These are phyloP conservation scores for Austropuccinia psidii DNA, from an alignment of 1,284 basidiomycete genomes.

Conservation along the genomic window DNA sequence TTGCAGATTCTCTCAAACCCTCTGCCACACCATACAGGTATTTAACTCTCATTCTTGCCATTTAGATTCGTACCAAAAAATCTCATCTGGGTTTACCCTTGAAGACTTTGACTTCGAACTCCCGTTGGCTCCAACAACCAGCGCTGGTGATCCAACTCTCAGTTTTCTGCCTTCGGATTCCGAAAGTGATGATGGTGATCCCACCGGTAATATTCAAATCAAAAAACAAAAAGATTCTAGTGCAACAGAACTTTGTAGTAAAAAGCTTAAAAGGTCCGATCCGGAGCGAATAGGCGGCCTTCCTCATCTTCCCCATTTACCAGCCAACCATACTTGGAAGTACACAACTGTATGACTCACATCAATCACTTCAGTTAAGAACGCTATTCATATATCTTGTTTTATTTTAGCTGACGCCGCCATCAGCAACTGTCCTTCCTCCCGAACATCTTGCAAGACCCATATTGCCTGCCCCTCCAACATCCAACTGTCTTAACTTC, in stretches of 20 bases:
- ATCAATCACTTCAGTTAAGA: background rate
- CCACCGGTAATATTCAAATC: background rate
- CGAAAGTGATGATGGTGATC: slow-evolving; percentile 17
- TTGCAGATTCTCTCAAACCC: background rate
- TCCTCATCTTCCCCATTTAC: slow-evolving; percentile 31
- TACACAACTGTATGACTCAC: background rate
- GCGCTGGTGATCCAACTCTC: slow-evolving; percentile 9
- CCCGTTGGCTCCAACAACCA: background rate
- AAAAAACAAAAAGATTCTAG: background rate
- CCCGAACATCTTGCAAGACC: slow-evolving; percentile 16
- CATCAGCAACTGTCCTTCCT: slow-evolving; percentile 10
- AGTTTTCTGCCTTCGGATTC: slow-evolving; percentile 29
- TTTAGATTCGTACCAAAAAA: background rate
- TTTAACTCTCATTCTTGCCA: background rate
- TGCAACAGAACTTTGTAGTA: background rate
- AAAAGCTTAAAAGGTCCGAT: background rate
- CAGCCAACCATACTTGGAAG: slow-evolving; percentile 33
- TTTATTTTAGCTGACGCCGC: background rate
- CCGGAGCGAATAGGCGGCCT: slow-evolving; percentile 22
- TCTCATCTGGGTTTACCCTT: background rate
- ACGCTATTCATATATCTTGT: background rate
- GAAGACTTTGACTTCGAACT: slow-evolving; percentile 14
- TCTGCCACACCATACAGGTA: background rate
- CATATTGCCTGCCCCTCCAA: background rate
- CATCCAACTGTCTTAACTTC: background rate